Evolutionary conservation across 2,329 filamentous ascomycete genomes (phyloP).

Genomic region (Neonectria sp.): DNA sequence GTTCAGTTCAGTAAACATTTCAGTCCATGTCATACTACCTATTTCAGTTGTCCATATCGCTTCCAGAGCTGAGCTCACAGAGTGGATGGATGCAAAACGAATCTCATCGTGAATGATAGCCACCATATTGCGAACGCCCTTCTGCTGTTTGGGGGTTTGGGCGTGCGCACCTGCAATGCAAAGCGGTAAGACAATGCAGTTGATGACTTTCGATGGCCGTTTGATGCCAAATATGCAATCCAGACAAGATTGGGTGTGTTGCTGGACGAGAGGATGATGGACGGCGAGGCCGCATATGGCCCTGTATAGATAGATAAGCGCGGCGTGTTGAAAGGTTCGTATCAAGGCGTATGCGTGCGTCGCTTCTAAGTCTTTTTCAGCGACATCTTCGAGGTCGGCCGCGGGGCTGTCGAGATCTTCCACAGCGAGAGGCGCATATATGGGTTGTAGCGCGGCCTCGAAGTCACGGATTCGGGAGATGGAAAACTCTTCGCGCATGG

Average conservation of each 20-base stretch:
- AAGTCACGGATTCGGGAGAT: slow-evolving; percentile 48
- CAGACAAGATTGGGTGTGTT: slow-evolving; percentile 55
- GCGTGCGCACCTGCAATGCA: slow-evolving; percentile 56
- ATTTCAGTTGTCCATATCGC: slow-evolving; percentile 40
- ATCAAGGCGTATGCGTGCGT: slow-evolving; percentile 55
- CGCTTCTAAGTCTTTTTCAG: slow-evolving; percentile 46
- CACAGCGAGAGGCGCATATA: slow-evolving; percentile 45
- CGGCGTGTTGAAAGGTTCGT: slow-evolving; percentile 57
- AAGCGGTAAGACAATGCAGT: slow-evolving; percentile 57
- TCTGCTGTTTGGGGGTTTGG: slow-evolving; percentile 47
- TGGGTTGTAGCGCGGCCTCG: slow-evolving; percentile 45
- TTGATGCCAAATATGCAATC: slow-evolving; percentile 55
- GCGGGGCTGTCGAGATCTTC: slow-evolving; percentile 40
- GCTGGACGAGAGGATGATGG: slow-evolving; percentile 57
- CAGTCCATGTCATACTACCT: slow-evolving; percentile 39
- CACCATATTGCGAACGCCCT: slow-evolving; percentile 35
- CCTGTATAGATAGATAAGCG: slow-evolving; percentile 60
- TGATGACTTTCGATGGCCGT: slow-evolving; percentile 54
- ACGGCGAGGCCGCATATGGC: slow-evolving; percentile 58
- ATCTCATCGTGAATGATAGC: slow-evolving; percentile 50
- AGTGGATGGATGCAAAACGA: slow-evolving; percentile 56
- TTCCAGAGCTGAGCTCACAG: slow-evolving; percentile 42
- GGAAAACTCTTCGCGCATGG: slow-evolving; percentile 43
- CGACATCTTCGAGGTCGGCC: background rate
- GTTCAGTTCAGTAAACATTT: slow-evolving; percentile 45